Base-by-base conservation (phyloP, 306 rosid species). In the Acacia confusa region DNA sequence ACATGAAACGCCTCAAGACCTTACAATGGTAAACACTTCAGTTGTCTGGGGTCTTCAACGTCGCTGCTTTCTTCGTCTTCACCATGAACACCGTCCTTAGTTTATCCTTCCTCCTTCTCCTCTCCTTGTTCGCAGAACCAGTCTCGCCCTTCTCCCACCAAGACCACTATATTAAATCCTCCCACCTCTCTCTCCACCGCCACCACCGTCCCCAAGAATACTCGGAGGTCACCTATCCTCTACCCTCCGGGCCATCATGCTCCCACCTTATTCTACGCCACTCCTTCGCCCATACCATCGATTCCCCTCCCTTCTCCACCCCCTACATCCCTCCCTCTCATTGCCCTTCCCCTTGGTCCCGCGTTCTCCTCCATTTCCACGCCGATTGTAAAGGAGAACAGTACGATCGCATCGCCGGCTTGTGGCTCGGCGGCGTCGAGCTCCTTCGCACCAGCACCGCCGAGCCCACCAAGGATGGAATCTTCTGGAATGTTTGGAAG, bases 381-480 rank as follows among this genome's bases (percentile, higher is more conserved):
- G 69, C 40, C 40, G 19, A 13, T 15, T 90, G 87, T 78, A 83
- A 75, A 52, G 97, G 97, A 72, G 88, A 92, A 20, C 98, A 94
- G 78, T 92, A 90, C 91, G 95, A 92, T 45, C 97, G 98, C 65
- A 89, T 94, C 76, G 86, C 92, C 79, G 98, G 89, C 72, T 1
- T 94, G 11, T 94, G 95, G 97, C 91, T 94, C 64, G 89, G 78
- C 78, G 98, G 97, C 24, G 92, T 16, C 3, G 98, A 94, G 87
- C 78, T 94, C 53, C 82, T 94, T 79, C 93, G 98, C 1, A 94
- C 95, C 67, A 92, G 97, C 90, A 92, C 98, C 13, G 91, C 97
- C 47, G 88, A 92, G 73, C 97, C 98, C 15, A 83, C 86, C 17
- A 13, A 66, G 40, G 12, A 74, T 3, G 93, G 91, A 25, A 40